Percentiles rank a stretch among this genome's conserved stretches.
phyloP scores from a whole-genome alignment of 2,329 filamentous ascomycete species.

The Sporothrix humicola region DNA sequence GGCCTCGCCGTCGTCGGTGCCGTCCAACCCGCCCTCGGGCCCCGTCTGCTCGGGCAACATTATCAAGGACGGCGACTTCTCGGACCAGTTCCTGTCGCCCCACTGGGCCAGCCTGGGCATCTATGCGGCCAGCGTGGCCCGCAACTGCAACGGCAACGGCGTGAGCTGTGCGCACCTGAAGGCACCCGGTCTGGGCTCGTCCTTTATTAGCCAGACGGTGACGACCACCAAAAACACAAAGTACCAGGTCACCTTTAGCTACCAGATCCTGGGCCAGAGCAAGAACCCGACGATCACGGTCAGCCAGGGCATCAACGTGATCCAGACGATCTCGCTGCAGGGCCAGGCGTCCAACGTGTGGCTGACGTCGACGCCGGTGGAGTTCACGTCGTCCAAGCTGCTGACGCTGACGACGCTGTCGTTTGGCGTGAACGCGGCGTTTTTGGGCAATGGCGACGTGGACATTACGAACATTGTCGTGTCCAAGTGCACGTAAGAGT shows the following conservation, averaged over 20 bases:
- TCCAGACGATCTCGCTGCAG: background rate
- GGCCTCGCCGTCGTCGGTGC: background rate
- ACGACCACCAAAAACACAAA: background rate
- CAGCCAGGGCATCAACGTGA: background rate
- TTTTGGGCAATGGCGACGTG: background rate
- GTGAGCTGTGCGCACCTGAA: background rate
- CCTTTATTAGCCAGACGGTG: background rate
- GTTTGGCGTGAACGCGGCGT: background rate
- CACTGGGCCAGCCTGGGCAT: constrained; percentile 13
- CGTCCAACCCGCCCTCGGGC: constrained; percentile 10
- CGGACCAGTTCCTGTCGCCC: background rate
- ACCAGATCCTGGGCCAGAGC: background rate
- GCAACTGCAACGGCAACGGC: constrained; percentile 16
- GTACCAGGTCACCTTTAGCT: constrained; percentile 22
- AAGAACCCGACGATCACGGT: background rate
- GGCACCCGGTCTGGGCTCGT: background rate
- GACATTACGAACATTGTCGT: constrained; percentile 25
- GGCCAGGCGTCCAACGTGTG: background rate
- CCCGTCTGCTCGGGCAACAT: constrained; percentile 8
- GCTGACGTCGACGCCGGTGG: background rate
- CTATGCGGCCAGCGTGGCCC: background rate
- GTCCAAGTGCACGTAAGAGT: constrained; percentile 6
- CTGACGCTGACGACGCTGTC: background rate
- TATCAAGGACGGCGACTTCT: constrained; percentile 7
- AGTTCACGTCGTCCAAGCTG: background rate